Evolutionary conservation across 1,139 yeast species (phyloP).

Genomic region (Martiniozyma asiatica): DNA sequence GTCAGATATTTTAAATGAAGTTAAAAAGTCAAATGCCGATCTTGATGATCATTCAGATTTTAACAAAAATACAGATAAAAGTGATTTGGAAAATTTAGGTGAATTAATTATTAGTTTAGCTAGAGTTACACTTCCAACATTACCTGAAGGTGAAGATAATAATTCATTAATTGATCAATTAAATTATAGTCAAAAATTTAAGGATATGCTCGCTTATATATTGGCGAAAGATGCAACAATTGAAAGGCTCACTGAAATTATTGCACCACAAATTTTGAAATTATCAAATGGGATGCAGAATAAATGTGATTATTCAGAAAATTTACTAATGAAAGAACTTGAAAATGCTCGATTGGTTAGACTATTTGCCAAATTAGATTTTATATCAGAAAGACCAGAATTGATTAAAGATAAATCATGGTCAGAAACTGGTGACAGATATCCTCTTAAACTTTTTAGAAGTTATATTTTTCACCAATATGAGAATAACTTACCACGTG

Average conservation of each 20-base stretch:
- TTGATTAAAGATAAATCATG: constrained; percentile 42
- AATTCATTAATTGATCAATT: constrained; percentile 18
- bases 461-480: constrained; percentile 86
- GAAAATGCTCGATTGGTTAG: constrained; percentile 86
- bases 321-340: constrained; percentile 56
- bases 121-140: constrained; percentile 25
- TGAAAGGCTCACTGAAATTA: constrained; percentile 21
- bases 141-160: constrained; percentile 13
- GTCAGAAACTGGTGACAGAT: constrained; percentile 69
- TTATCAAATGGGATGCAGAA: constrained; percentile 44
- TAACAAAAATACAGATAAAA: constrained; percentile 7
- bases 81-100: constrained; percentile 51
- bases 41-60: constrained; percentile 23
- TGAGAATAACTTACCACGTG: constrained; percentile 62
- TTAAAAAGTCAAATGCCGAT: constrained; percentile 6
- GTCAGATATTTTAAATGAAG: constrained; percentile 45
- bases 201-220: constrained; percentile 25
- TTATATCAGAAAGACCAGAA: constrained; percentile 68
- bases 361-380: constrained; percentile 67
- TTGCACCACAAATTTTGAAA: constrained; percentile 31
- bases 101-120: constrained; percentile 45
- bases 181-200: constrained; percentile 24
- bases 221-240: constrained; percentile 17
- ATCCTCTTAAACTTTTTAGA: constrained; percentile 65
- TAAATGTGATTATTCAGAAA: constrained; percentile 54